Base-by-base conservation (phyloP, 768 basidiomycete species). In the Trametes villosa region DNA sequence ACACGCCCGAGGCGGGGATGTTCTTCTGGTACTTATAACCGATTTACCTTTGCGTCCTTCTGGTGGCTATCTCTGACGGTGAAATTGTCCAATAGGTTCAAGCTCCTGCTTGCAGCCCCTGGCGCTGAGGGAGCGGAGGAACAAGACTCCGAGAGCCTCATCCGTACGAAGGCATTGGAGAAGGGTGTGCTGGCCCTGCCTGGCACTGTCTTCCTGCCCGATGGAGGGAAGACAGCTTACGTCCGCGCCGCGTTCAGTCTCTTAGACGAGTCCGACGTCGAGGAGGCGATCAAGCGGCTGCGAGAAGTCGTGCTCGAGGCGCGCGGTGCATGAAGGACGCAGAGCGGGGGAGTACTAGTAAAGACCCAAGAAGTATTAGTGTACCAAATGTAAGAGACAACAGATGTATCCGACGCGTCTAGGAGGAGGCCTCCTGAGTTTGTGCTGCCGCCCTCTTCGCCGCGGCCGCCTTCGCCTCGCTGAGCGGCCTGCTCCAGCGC, bases 191-290 rank as follows among this genome's bases (percentile, higher is more conserved):
- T 98, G 13, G 94, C 92, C 9, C 82, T 98, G 22, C 95, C 95
- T 1, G 95, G 96, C 13, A 88, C 83, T 1, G 86, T 86, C 26
- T 96, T 96, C 78, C 77, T 91, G 53, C 92, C 95, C 8, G 84
- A 83, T 58, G 88, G 86, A 6, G 75, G 82, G 36, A 85, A 82
- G 71, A 88, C 89, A 5, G 78, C 86, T 15, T 92, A 89, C 71
- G 91, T 96, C n/a, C 83, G 95, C 40, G 92, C 92, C 5, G 79
- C 91, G 36, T 98, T 97, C 75, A 92, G 91, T 68, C 71, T 92
- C 56, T 75, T 85, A 18, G 76, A 77, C 1, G 84, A 84, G 53
- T 83, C 85, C 38, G 85, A 94, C 31, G 87, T 92, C 9, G 86
- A 93, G 49, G 83, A 88, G 74, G 94, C 88, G 0, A 68, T 95